Evolutionary conservation across 2,329 filamentous ascomycete species (phyloP).

Genomic region (Passalora sequoiae): DNA sequence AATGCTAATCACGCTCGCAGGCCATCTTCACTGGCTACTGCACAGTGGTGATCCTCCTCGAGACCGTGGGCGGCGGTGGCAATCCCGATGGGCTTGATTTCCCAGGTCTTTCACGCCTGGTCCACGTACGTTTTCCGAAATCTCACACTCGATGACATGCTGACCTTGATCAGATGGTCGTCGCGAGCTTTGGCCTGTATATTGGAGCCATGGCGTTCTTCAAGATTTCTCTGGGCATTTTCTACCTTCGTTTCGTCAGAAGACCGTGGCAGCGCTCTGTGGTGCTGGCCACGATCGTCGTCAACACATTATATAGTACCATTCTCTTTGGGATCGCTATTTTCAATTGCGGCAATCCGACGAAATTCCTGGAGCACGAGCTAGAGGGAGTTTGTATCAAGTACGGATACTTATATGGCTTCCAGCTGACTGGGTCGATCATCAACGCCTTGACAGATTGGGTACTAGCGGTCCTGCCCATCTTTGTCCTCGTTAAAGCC

Average conservation of each 20-base stretch:
- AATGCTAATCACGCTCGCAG: conserved; percentile 13
- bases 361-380: conserved; percentile 18
- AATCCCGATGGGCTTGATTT: conserved; percentile 7
- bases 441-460: conserved; percentile 37
- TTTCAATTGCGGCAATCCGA: conserved; percentile 32
- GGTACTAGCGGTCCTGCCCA: conserved; percentile 37
- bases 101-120: conserved; percentile 3
- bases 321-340: conserved; percentile 31
- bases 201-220: conserved; percentile 38
- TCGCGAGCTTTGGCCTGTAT: conserved; percentile 37
- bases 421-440: conserved; percentile 25
- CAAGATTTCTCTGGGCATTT: conserved; percentile 43
- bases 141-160: background rate
- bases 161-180: conserved; percentile 18
- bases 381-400: conserved; percentile 20
- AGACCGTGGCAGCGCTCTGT: conserved; percentile 35
- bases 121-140: conserved; percentile 6
- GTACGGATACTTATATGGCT: conserved; percentile 13
- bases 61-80: conserved; percentile 11
- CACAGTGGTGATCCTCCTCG: conserved; percentile 12
- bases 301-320: conserved; percentile 34
- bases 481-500: conserved; percentile 37
- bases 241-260: conserved; percentile 42
- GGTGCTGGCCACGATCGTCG: conserved; percentile 25
- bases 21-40: conserved; percentile 19